Conservation (phyloP, 1,284 basidiomycete genomes). For the Ustilago vetiveriae region DNA sequence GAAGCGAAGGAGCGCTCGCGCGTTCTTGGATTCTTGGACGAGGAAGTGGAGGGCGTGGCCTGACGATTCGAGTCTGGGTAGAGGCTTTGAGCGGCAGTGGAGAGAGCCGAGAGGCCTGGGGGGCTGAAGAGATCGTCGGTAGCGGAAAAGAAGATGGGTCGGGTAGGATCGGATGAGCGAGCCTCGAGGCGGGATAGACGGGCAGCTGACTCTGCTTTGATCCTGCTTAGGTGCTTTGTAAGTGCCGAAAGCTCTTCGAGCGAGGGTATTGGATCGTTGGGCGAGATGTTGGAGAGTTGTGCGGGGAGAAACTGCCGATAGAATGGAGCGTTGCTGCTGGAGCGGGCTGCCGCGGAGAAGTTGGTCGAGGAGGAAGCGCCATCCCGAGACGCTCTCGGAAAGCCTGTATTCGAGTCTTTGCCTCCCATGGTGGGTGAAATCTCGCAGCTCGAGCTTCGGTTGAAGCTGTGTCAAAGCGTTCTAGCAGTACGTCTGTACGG, state of each 20-base stretch:
- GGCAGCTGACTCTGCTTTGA: conserved; percentile 36
- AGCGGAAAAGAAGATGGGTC: conserved; percentile 36
- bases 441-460: not conserved
- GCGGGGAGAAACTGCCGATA: conserved; percentile 50
- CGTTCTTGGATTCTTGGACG: conserved; percentile 26
- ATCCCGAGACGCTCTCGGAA: conserved; percentile 35
- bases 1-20: conserved; percentile 42
- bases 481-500: no score
- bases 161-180: conserved; percentile 24
- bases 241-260: conserved; percentile 48
- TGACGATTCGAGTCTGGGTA: conserved; percentile 33
- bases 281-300: conserved; percentile 38
- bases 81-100: conserved; percentile 19
- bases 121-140: conserved; percentile 45
- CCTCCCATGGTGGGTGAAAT: conserved; percentile 22
- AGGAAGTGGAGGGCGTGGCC: conserved; percentile 9
- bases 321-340: conserved; percentile 22
- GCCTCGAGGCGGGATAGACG: conserved; percentile 35
- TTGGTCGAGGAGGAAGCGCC: conserved; percentile 2
- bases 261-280: conserved; percentile 43
- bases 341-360: conserved; percentile 5
- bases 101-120: conserved; percentile 28
- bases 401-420: conserved; percentile 23
- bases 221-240: conserved; percentile 31
- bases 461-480: no score